A percentile compares a stretch with the other conserved stretches of the same genome.
These are phyloP conservation scores for Acacia melanoxylon DNA, from an alignment of 306 rosid genomes.

Conservation along the genomic window DNA sequence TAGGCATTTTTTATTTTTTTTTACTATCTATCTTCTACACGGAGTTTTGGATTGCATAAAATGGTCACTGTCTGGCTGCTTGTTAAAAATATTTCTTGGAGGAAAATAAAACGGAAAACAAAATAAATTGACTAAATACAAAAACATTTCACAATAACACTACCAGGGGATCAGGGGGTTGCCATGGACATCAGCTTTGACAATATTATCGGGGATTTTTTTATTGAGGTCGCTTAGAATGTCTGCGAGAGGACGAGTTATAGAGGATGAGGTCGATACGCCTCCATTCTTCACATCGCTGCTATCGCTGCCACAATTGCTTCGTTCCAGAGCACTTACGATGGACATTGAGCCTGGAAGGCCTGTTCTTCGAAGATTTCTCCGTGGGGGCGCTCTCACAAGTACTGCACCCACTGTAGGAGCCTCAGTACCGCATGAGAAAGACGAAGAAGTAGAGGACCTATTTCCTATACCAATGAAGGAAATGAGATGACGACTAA, in stretches of 20 bases:
- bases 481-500: conserved; percentile 13
- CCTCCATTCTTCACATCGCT: conserved; percentile 48
- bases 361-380: conserved; percentile 2
- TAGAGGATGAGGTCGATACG: conserved; percentile 70
- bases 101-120: neutral
- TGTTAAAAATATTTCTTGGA: neutral
- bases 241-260: conserved; percentile 85
- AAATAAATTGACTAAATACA: neutral
- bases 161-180: conserved; percentile 8
- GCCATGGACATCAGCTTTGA: conserved; percentile 32
- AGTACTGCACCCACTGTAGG: neutral
- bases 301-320: conserved; percentile 27
- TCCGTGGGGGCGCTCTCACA: conserved; percentile 8
- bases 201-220: conserved; percentile 81
- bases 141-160: neutral
- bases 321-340: conserved; percentile 45
- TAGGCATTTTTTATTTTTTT: no score
- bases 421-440: neutral
- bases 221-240: conserved; percentile 89
- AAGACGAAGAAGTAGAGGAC: neutral
- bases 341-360: conserved; percentile 18
- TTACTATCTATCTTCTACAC: neutral
- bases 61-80: neutral
- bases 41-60: neutral
- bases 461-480: conserved; percentile 14